A percentile compares a stretch with the other conserved stretches of the same genome.
Conservation (phyloP, 2,329 filamentous ascomycete species). For the Aureobasidium zeae region DNA sequence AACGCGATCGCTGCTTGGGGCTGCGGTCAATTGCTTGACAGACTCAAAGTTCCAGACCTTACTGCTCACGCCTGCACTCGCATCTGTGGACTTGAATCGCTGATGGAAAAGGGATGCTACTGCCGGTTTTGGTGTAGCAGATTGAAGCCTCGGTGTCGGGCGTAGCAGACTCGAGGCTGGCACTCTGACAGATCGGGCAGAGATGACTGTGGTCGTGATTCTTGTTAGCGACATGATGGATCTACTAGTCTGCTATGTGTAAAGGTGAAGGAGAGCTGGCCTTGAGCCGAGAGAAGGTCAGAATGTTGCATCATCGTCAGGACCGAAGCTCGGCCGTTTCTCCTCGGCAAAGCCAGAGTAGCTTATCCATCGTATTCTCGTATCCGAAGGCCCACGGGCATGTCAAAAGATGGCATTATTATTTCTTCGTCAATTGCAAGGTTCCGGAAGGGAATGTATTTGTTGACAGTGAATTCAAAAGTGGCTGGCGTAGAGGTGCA, state of each 20-base stretch:
- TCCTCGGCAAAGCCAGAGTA: conserved; percentile 10
- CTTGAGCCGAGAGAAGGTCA: too few relatives aligned
- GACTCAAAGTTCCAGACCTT: conserved; percentile 3
- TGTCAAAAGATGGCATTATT: too few relatives aligned
- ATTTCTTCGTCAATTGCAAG: too few relatives aligned
- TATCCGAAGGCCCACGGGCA: too few relatives aligned
- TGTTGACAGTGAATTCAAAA: too few relatives aligned
- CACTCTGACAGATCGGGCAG: not conserved
- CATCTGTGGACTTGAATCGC: conserved; percentile 12
- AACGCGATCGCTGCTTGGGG: conserved; percentile 25
- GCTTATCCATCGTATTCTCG: too few relatives aligned
- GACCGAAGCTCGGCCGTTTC: too few relatives aligned
- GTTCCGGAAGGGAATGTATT: too few relatives aligned
- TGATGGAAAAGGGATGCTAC: conserved; percentile 6
- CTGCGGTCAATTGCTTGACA: conserved; percentile 29
- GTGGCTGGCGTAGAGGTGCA: too few relatives aligned
- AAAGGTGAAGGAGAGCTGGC: too few relatives aligned
- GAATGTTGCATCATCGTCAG: too few relatives aligned
- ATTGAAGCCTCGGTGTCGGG: conserved; percentile 7
- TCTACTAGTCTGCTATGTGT: not conserved
- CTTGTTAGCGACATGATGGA: conserved; percentile 21
- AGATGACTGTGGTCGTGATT: conserved; percentile 17
- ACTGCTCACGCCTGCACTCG: conserved; percentile 1
- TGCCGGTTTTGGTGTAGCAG: conserved; percentile 13
- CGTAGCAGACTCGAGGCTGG: not conserved